Base-by-base conservation (phyloP, 768 basidiomycete genomes). In the Fomitopsis serialis region DNA sequence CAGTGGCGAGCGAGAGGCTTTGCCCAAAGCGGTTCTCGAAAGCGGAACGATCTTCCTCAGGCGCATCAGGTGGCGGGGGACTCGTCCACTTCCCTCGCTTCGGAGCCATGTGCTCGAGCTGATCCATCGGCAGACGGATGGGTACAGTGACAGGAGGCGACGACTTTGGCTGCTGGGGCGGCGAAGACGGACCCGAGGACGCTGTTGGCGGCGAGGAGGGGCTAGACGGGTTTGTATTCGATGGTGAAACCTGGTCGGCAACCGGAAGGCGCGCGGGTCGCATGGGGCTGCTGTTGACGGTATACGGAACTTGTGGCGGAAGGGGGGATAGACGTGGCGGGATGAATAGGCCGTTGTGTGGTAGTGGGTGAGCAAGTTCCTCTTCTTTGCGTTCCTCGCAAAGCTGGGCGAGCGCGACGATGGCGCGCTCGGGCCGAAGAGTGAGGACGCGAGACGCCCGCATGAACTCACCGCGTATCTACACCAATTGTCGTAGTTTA, bases 391-490 rank as follows among this genome's bases (percentile, higher is more conserved):
- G 85, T 67, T 98, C 95, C 63, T 93, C 91, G 62, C 95, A 97
- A 12, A 99, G 81, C 59, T 94, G 88, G 1, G 93, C 84, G 17
- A 98, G 76, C 4, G 91, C 89, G 19, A 87, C 69, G 29, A 89
- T 81, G 8, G 89, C 91, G 46, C 90, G 84, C 51, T 89, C 88
- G 1, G 90, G 92, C 27, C 87, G 86, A 57, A 77, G 73, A 11
- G 84, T 77, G 32, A 99, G 75, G 53, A 98, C 90, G 52, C 93
- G 79, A 22, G 87, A 85, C 4, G 95, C 96, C 34, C 96, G 87
- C 92, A 96, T 96, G 68, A 99, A 96, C 72, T 98, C 96, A 9
- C 96, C 95, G 13, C 96, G 94, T 64, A 99, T 94, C 95, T 98
- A 60, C n/a, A n/a, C 8, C 22, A 35, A 52, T 37, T 9, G 22